Base-by-base conservation (phyloP, 176 grass and related monocot genomes). In the Carex parvula region DNA sequence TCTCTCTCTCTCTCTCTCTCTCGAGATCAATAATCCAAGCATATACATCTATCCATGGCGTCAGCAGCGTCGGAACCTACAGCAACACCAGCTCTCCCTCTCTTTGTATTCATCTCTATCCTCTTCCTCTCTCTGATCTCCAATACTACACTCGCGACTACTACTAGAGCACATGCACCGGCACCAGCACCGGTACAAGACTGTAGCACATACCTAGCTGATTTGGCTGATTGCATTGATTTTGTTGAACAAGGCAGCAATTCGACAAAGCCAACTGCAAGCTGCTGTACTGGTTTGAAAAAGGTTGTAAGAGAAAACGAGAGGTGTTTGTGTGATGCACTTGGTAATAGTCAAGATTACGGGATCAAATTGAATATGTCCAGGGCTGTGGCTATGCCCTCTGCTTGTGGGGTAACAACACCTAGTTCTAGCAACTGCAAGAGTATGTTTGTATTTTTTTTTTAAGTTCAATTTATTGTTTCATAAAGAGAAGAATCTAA, bases 271-370 rank as follows among this genome's bases (percentile, higher is more conserved):
- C 92, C 92, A 44, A 3, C 83, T 59, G 42, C 48, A 24, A 78
- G 68, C 3, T 94, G 92, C 82, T 94, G 92, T 84, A 8, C 44
- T 53, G 81, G 91, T 71, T 75, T 91, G 54, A 93, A 89, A 86
- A 6, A 10, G 84, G 81, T 79, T 3, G 22, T 79, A 3, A 82
- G 3, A 59, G 90, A 60, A 50, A 87, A 86, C 0, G 91, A 55
- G 77, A 52, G 81, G 84, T 74, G 89, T 32, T 2, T 59, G 60
- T 97, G 94, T 87, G 89, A 93, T 83, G 92, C 86, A 61, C 4
- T 17, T 24, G 86, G 67, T 3, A 55, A 90, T 58, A 55, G 52
- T 79, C 20, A 84, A 75, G 21, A 81, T 64, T 39, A 67, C 53
- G 73, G 65, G 86, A 2, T 85, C 18, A 18, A 20, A 14, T 2